A percentile compares a stretch with the other conserved stretches of the same genome.
These are phyloP conservation scores for Tephrocybe rancida DNA, from an alignment of 768 basidiomycete species.

Conservation along the genomic window DNA sequence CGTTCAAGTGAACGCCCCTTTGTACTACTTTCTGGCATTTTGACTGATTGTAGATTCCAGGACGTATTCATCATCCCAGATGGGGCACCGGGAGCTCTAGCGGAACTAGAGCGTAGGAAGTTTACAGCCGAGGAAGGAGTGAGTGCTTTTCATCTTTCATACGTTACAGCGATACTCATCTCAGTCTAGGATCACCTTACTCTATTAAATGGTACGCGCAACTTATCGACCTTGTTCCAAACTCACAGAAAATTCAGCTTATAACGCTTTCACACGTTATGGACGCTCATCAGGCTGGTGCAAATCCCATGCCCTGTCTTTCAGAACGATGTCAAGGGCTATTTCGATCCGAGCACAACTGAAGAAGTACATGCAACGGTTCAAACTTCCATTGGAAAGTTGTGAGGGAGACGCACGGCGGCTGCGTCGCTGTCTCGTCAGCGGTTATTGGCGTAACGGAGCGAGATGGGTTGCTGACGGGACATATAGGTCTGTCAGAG, in stretches of 20 bases:
- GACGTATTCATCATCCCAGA: slow-evolving; percentile 91
- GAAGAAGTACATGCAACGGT: slow-evolving; percentile 92
- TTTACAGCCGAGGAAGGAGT: slow-evolving; percentile 99
- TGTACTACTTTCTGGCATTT: background rate
- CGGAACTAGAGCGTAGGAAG: slow-evolving; percentile 91
- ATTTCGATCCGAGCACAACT: slow-evolving; percentile 95
- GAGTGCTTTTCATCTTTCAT: slow-evolving; percentile 23
- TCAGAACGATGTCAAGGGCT: slow-evolving; percentile 91
- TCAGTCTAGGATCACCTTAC: slow-evolving; percentile 88
- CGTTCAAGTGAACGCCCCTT: slow-evolving; percentile 62
- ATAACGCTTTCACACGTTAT: slow-evolving; percentile 88
- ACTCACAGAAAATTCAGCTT: slow-evolving; percentile 50
- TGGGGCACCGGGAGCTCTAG: slow-evolving; percentile 81
- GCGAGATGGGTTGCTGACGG: slow-evolving; percentile 92
- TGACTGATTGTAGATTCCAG: slow-evolving; percentile 39
- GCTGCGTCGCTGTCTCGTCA: slow-evolving; percentile 85
- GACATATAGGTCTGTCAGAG: slow-evolving; percentile 87
- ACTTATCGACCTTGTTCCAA: background rate
- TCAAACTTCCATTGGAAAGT: slow-evolving; percentile 78
- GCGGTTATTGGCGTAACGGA: slow-evolving; percentile 93
- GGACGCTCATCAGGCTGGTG: slow-evolving; percentile 92
- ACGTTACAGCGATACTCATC: background rate
- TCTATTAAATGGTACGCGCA: slow-evolving; percentile 75
- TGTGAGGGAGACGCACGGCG: slow-evolving; percentile 88
- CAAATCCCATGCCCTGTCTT: slow-evolving; percentile 88